Evolutionary conservation across 768 basidiomycete genomes (phyloP).

Genomic region (Lactarius vividus): DNA sequence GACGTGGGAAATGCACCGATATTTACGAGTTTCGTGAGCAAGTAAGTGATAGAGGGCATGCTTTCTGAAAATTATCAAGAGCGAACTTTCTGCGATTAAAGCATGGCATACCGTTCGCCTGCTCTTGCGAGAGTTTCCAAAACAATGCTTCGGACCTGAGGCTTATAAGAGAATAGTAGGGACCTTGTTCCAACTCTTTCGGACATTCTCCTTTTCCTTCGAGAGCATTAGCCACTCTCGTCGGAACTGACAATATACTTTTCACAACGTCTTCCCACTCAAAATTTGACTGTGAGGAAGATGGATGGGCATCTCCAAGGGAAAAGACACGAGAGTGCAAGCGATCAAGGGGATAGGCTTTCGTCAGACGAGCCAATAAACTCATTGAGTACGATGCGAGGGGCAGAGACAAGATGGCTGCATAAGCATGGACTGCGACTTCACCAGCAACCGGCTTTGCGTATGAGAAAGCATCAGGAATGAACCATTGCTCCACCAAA

Average conservation of each 20-base stretch:
- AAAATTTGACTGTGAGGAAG: constrained; percentile 34
- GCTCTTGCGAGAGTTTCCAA: constrained; percentile 39
- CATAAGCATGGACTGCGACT: constrained; percentile 59
- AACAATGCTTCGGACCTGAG: constrained; percentile 53
- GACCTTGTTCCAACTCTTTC: constrained; percentile 48
- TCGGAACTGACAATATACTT: constrained; percentile 61
- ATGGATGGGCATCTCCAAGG: constrained; percentile 22
- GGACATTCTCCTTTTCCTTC: constrained; percentile 46
- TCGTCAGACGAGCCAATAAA: constrained; percentile 53
- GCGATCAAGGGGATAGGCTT: constrained; percentile 66
- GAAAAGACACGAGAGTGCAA: constrained; percentile 54
- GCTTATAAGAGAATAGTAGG: constrained; percentile 55
- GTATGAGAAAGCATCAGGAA: constrained; percentile 59
- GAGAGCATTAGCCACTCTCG: constrained; percentile 74
- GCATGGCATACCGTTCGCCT: constrained; percentile 42
- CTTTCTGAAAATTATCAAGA: constrained; percentile 20
- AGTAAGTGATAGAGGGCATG: constrained; percentile 45
- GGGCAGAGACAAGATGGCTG: constrained; percentile 53
- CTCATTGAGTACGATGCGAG: constrained; percentile 49
- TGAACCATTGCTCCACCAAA: constrained; percentile 69
- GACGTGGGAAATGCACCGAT: constrained; percentile 61
- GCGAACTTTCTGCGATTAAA: background rate
- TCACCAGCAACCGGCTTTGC: constrained; percentile 49
- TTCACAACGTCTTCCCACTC: constrained; percentile 79
- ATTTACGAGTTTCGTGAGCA: constrained; percentile 65